Evolutionary conservation across 192 early-diverging fungal genomes (phyloP), one percentile per base, ranked within the genome.

Genomic region (Lobosporangium transversale): DNA sequence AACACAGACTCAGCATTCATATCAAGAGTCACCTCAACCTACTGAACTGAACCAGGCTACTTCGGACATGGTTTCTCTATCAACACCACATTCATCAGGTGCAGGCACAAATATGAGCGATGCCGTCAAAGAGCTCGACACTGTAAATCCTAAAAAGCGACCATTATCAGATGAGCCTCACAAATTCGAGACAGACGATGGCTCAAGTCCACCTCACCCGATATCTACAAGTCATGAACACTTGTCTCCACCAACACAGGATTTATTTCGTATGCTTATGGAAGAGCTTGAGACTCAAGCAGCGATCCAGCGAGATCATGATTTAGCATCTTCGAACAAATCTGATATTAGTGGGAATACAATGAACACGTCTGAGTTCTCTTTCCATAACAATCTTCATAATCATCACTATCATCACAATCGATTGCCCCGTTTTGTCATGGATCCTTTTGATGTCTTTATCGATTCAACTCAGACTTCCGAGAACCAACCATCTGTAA

Each of bases 221-320:
- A 49, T 55, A 2, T 11, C 69, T 29, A 12, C 23, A 9, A 50
- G 15, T 17, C 60, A 63, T 11, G 61, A 71, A 36, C 60, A 71
- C 1, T 45, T 44, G 8, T 71, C 69, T 9, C 69, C 69, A 8
- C 69, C 69, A 2, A 71, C 69, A 8, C 69, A 71, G 31, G 69
- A 71, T 63, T 56, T 70, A 26, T 71, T 71, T 40, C 69, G 69
- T 21, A 71, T 63, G 61, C 60, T 71, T 7, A 71, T 71, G 69
- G 69, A 71, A 11, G 69, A 71, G 23, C 69, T 71, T 5, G 58
- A 71, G 43, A 58, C 60, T 5, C 53, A 71, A 15, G 69, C 69
- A 0, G 69, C 69, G 5, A 35, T 71, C 17, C 69, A 71, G 30
- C 68, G 68, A 7, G 68, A 70, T 31, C 68, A 70, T 36, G 47